Conservation (phyloP, 78 protist genomes). For the Polysphondylium violaceum region DNA sequence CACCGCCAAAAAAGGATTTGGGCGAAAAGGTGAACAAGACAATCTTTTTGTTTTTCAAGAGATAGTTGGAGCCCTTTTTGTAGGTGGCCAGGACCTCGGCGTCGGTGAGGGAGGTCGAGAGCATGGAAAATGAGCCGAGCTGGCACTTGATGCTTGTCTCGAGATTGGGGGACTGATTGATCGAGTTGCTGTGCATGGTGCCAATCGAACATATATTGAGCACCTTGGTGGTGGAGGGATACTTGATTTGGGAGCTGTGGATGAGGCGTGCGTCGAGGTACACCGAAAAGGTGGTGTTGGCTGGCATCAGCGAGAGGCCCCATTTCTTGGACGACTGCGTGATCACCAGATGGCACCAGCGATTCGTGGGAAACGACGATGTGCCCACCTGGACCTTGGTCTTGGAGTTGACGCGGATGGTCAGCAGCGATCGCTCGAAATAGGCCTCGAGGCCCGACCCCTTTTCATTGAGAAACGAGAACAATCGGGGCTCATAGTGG, state of each 20-base stretch:
- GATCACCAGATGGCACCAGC: conserved; percentile 41
- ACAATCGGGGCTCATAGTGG: conserved; percentile 55
- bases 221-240: conserved; percentile 56
- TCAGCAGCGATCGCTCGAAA: conserved; percentile 14
- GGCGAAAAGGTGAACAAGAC: conserved; percentile 56
- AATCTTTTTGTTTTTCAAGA: conserved; percentile 23
- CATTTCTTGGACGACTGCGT: conserved; percentile 39
- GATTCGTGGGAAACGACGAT: conserved; percentile 43
- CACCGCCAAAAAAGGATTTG: conserved; percentile 36
- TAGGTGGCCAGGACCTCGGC: conserved; percentile 1
- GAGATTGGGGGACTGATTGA: not conserved
- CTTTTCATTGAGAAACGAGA: conserved; percentile 43
- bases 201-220: conserved; percentile 54
- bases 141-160: conserved; percentile 41
- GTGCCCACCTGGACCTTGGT: conserved; percentile 17
- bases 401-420: conserved; percentile 15
- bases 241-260: conserved; percentile 16
- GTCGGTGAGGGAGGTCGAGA: not conserved
- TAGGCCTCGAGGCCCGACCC: conserved; percentile 66
- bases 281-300: not conserved
- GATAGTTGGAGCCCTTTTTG: conserved; percentile 42
- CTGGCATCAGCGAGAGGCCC: conserved; percentile 7
- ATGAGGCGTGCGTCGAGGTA: conserved; percentile 21
- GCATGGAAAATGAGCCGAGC: conserved; percentile 55
- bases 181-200: conserved; percentile 20